Conservation (phyloP, 2,329 filamentous ascomycete species). For the Apiospora koreana region DNA sequence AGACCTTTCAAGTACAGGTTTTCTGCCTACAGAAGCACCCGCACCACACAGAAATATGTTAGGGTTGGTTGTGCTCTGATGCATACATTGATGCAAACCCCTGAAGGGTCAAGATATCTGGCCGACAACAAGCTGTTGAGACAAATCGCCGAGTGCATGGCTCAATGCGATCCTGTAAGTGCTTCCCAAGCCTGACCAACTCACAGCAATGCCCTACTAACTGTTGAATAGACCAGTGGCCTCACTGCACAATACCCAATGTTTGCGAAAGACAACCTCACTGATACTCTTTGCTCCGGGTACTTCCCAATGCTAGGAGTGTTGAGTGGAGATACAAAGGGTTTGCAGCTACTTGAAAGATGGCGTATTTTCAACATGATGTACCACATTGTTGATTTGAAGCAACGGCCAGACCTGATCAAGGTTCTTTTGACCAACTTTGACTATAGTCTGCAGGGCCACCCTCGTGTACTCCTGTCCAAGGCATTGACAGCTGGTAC, state of each 20-base stretch:
- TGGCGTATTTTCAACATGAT: constrained; percentile 99
- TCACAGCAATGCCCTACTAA: neutral
- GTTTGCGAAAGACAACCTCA: constrained; percentile 82
- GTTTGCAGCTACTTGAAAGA: constrained; percentile 85
- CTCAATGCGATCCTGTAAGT: constrained; percentile 85
- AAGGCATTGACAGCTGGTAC: constrained; percentile 91
- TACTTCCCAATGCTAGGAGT: constrained; percentile 94
- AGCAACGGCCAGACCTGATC: constrained; percentile 87
- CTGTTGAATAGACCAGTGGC: constrained; percentile 57
- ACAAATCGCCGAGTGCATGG: constrained; percentile 93
- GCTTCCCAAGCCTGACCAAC: neutral
- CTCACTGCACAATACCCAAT: constrained; percentile 82
- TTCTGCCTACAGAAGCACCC: constrained; percentile 84
- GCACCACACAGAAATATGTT: constrained; percentile 92
- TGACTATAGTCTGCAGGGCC: constrained; percentile 86
- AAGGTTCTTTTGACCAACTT: constrained; percentile 86
- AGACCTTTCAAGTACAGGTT: constrained; percentile 97
- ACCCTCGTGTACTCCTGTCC: constrained; percentile 88
- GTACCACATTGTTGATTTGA: constrained; percentile 94
- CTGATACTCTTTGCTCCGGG: constrained; percentile 84
- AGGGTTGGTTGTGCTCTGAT: constrained; percentile 86
- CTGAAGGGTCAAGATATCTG: constrained; percentile 82
- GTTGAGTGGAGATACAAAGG: constrained; percentile 78
- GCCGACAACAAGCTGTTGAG: constrained; percentile 89
- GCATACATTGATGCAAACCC: constrained; percentile 80